phyloP scores from a whole-genome alignment of 768 basidiomycete genomes.

The Naematelia encephala region DNA sequence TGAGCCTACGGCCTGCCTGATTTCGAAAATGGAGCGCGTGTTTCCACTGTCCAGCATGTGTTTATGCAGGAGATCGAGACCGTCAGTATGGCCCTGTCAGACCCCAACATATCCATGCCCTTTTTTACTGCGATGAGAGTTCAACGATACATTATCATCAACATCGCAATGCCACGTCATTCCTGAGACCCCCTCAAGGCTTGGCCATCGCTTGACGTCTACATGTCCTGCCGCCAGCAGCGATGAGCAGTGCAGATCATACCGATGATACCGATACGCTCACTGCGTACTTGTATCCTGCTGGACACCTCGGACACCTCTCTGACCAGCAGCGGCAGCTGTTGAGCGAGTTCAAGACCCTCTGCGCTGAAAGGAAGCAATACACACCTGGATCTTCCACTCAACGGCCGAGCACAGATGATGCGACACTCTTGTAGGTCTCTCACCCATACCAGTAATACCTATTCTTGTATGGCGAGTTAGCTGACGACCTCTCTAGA shows the following conservation, averaged over 20 bases:
- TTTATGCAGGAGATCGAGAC: no score
- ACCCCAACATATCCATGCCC: no score
- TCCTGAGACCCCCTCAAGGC: no score
- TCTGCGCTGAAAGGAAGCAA: constrained; percentile 6
- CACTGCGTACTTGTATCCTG: constrained; percentile 7
- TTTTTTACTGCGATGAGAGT: no score
- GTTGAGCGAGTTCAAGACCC: constrained; percentile 15
- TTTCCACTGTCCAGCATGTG: no score
- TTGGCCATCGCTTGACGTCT: no score
- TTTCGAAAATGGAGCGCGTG: no score
- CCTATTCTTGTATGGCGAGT: not conserved
- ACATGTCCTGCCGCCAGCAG: not conserved
- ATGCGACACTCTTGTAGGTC: constrained; percentile 10
- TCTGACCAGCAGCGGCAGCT: constrained; percentile 3
- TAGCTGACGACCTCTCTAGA: constrained; percentile 51
- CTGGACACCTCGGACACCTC: constrained; percentile 18
- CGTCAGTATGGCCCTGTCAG: no score
- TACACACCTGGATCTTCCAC: constrained; percentile 4
- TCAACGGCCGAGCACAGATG: constrained; percentile 5
- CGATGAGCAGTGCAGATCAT: not conserved
- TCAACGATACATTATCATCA: no score
- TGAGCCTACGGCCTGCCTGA: no score
- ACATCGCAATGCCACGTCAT: no score
- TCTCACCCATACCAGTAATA: not conserved
- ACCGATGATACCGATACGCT: not conserved